A percentile compares a stretch with the other conserved stretches of the same genome.
Evolutionary conservation across 805 yeast genomes (phyloP).

Genomic region (Martiniozyma abietophila): DNA sequence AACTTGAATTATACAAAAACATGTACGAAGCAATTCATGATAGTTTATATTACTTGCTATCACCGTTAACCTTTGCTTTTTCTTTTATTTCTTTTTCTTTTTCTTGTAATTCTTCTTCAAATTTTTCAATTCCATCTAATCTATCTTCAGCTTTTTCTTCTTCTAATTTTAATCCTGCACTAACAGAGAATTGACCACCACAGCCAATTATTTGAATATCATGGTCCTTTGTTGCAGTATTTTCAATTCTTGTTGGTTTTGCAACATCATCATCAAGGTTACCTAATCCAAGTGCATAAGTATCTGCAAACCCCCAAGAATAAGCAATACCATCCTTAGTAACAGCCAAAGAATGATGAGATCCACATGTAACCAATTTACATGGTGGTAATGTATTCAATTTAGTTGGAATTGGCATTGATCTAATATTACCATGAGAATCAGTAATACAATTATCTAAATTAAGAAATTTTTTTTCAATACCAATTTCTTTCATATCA

Average conservation of each 20-base stretch:
- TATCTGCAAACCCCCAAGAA: constrained; percentile 98
- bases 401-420: constrained; percentile 78
- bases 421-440: constrained; percentile 69
- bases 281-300: constrained; percentile 94
- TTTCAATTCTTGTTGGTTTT: constrained; percentile 78
- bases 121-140: constrained; percentile 41
- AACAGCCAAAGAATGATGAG: constrained; percentile 87
- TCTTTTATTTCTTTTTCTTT: too few species aligned
- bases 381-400: constrained; percentile 48
- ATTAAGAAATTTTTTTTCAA: constrained; percentile 58
- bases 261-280: constrained; percentile 76
- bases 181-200: constrained; percentile 92
- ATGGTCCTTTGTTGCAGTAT: constrained; percentile 84
- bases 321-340: constrained; percentile 76
- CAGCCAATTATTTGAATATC: constrained; percentile 71
- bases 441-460: constrained; percentile 61
- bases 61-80: too few species aligned
- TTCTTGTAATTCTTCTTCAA: constrained; percentile 27
- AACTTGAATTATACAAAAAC: too few species aligned
- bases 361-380: constrained; percentile 65
- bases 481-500: constrained; percentile 91
- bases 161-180: constrained; percentile 64
- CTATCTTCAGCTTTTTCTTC: constrained; percentile 45
- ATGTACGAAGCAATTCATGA: background rate
- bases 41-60: too few species aligned